A percentile compares a stretch with the other conserved stretches of the same genome.
phyloP scores from a whole-genome alignment of 805 yeast species.

The Lipomyces yamadae region DNA sequence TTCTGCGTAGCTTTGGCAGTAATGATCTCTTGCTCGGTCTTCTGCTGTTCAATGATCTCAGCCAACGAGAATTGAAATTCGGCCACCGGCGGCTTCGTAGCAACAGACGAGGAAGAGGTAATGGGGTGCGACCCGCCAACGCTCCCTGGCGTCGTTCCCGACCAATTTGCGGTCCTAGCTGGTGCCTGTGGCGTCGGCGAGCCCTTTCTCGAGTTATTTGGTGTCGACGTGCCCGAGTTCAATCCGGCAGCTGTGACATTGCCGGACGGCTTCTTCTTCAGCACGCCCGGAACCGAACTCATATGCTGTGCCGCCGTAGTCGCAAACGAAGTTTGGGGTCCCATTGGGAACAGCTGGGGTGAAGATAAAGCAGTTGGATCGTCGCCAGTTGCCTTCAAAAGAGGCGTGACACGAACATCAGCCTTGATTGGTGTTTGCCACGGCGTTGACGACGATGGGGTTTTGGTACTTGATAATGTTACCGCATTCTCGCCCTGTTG shows the following conservation, averaged over 20 bases:
- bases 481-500: constrained; percentile 38
- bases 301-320: constrained; percentile 29
- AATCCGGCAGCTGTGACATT: neutral
- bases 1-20: constrained; percentile 44
- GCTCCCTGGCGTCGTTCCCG: neutral
- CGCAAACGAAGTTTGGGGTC: constrained; percentile 37
- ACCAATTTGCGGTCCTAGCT: neutral
- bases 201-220: neutral
- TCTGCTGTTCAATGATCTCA: constrained; percentile 42
- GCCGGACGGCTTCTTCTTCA: constrained; percentile 5
- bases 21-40: constrained; percentile 51
- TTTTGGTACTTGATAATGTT: neutral
- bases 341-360: constrained; percentile 23
- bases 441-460: constrained; percentile 20
- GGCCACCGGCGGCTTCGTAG: constrained; percentile 8
- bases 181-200: constrained; percentile 7
- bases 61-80: constrained; percentile 31
- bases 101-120: neutral
- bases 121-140: neutral
- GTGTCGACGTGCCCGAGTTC: constrained; percentile 12
- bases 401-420: constrained; percentile 9
- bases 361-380: constrained; percentile 1
- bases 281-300: neutral
- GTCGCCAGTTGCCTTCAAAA: neutral
- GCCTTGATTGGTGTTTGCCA: constrained; percentile 29